Evolutionary conservation across 768 basidiomycete genomes (phyloP).

Genomic region (Podaxis sp.): DNA sequence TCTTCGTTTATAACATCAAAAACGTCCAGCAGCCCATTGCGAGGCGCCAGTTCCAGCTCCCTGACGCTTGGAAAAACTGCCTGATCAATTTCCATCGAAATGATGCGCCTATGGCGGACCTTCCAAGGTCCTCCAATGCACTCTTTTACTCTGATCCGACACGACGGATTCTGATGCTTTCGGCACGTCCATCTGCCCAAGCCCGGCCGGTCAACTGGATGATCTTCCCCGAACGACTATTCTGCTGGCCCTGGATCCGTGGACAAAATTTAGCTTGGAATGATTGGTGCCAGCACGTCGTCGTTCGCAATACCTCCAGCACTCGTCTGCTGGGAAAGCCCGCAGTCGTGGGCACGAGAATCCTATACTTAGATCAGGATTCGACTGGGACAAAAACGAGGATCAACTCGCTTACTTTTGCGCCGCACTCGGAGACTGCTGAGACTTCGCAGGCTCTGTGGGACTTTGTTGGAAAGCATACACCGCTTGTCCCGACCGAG

Average conservation of each 20-base stretch:
- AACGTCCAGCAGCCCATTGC: slow-evolving; percentile 40
- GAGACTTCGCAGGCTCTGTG: slow-evolving; percentile 33
- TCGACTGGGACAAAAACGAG: slow-evolving; percentile 24
- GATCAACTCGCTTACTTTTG: slow-evolving; percentile 42
- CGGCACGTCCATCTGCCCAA: slow-evolving; percentile 39
- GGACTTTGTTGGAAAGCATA: slow-evolving; percentile 41
- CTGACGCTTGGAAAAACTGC: slow-evolving; percentile 48
- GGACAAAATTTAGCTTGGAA: slow-evolving; percentile 50
- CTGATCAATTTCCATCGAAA: slow-evolving; percentile 51
- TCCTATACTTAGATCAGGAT: slow-evolving; percentile 46
- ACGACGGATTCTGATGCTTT: slow-evolving; percentile 47
- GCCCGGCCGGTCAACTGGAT: slow-evolving; percentile 45
- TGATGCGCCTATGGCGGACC: slow-evolving; percentile 36
- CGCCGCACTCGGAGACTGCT: slow-evolving; percentile 38
- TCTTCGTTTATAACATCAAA: slow-evolving; percentile 48
- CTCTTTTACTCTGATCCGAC: slow-evolving; percentile 60
- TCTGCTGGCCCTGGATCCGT: slow-evolving; percentile 39
- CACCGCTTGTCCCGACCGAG: slow-evolving; percentile 42
- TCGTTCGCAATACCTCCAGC: slow-evolving; percentile 41
- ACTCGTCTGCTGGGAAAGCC: slow-evolving; percentile 33
- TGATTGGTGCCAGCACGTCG: slow-evolving; percentile 53
- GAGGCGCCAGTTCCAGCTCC: slow-evolving; percentile 57
- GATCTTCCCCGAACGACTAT: slow-evolving; percentile 54
- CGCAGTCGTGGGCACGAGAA: slow-evolving; percentile 44
- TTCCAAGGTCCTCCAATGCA: slow-evolving; percentile 36